Percentiles rank a stretch among this genome's conserved stretches.
phyloP scores from a whole-genome alignment of 805 yeast genomes.

The Cyberlindnera americana region DNA sequence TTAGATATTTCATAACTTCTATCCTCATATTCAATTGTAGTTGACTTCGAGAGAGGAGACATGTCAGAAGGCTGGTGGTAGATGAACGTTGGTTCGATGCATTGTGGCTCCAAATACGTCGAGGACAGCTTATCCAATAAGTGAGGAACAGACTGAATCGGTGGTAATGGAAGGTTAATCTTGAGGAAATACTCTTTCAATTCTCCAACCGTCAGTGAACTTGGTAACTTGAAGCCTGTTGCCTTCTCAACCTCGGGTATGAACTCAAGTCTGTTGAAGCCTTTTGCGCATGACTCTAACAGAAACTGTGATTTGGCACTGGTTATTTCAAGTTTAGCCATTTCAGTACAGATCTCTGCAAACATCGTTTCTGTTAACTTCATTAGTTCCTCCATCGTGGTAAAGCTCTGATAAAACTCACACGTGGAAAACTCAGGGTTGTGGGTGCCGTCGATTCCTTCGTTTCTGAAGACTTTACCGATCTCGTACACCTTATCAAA shows the following conservation, averaged over 20 bases:
- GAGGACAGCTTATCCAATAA: constrained; percentile 64
- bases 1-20: constrained; percentile 45
- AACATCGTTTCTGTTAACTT: constrained; percentile 58
- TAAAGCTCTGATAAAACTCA: constrained; percentile 80
- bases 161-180: constrained; percentile 29
- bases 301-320: constrained; percentile 7
- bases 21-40: constrained; percentile 28
- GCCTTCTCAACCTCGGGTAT: constrained; percentile 55
- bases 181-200: constrained; percentile 38
- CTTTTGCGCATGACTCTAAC: background rate
- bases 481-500: constrained; percentile 84
- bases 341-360: constrained; percentile 32
- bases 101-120: constrained; percentile 60
- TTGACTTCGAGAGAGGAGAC: constrained; percentile 86
- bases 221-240: constrained; percentile 51
- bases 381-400: constrained; percentile 65
- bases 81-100: constrained; percentile 65
- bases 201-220: constrained; percentile 35
- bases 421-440: constrained; percentile 92
- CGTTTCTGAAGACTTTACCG: constrained; percentile 84
- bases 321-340: constrained; percentile 21
- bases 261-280: constrained; percentile 55
- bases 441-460: constrained; percentile 89
- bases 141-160: constrained; percentile 48
- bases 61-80: constrained; percentile 78